Evolutionary conservation across 2,329 filamentous ascomycete species (phyloP).

Genomic region (Alternaria novae-zelandiae): DNA sequence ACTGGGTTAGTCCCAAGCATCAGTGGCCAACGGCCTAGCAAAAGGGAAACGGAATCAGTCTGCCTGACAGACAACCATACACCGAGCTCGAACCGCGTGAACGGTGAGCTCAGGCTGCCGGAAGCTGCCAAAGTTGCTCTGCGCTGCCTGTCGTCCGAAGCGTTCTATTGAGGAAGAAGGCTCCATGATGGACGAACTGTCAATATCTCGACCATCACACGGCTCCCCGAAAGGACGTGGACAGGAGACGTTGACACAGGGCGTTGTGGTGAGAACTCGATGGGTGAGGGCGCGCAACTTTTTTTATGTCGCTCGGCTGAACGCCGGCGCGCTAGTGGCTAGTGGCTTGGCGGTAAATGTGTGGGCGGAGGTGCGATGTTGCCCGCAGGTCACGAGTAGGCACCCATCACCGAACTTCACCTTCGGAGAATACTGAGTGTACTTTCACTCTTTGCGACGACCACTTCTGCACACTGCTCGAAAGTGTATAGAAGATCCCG

Average conservation of each 20-base stretch:
- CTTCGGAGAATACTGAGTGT: neutral
- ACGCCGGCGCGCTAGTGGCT: constrained; percentile 21
- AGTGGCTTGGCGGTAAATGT: constrained; percentile 26
- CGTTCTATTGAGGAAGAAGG: constrained; percentile 78
- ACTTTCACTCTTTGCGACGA: neutral
- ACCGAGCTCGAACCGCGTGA: constrained; percentile 47
- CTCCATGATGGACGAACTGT: constrained; percentile 83
- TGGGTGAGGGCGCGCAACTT: constrained; percentile 27
- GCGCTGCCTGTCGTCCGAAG: constrained; percentile 87
- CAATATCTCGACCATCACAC: constrained; percentile 77
- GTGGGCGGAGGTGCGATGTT: constrained; percentile 6
- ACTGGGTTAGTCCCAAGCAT: constrained; percentile 87
- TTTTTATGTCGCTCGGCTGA: constrained; percentile 35
- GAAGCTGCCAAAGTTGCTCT: constrained; percentile 71
- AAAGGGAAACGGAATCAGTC: constrained; percentile 66
- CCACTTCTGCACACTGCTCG: neutral
- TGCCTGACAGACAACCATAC: constrained; percentile 41
- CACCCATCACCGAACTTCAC: neutral
- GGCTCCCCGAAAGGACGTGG: constrained; percentile 50
- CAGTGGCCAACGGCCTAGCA: constrained; percentile 88
- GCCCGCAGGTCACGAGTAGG: constrained; percentile 3
- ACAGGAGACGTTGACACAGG: constrained; percentile 86
- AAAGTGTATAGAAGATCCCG: neutral
- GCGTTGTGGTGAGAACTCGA: constrained; percentile 61
- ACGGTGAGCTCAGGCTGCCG: constrained; percentile 58